Percentiles rank a stretch among this genome's conserved stretches.
Evolutionary conservation across 192 early-diverging fungal species (phyloP).

Genomic region (Chytriomyces confervae): DNA sequence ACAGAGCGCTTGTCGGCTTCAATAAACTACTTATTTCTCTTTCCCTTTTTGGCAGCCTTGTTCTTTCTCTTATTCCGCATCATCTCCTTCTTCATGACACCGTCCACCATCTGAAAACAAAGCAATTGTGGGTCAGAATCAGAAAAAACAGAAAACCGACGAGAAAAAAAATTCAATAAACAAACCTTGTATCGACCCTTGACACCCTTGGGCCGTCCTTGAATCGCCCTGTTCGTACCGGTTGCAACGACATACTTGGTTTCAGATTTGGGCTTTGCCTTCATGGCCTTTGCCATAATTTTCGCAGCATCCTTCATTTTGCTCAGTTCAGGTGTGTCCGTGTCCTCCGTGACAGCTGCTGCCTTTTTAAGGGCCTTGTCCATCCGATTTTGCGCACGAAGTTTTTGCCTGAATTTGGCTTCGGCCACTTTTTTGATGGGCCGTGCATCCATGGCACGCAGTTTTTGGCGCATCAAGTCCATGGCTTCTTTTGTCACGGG

Average conservation of each 20-base stretch:
- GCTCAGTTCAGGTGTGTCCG: constrained; percentile 81
- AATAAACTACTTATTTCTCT: constrained; percentile 34
- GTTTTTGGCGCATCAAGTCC: constrained; percentile 77
- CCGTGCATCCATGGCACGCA: constrained; percentile 90
- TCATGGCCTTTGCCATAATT: constrained; percentile 73
- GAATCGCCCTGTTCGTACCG: constrained; percentile 75
- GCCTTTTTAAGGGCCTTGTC: constrained; percentile 90
- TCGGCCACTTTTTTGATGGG: constrained; percentile 99
- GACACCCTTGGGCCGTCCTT: constrained; percentile 95
- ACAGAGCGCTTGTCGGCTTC: background rate
- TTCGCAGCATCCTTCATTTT: constrained; percentile 84
- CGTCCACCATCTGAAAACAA: constrained; percentile 82
- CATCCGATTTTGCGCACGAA: constrained; percentile 74
- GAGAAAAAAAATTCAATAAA: background rate
- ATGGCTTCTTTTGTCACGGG: constrained; percentile 99
- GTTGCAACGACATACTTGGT: constrained; percentile 91
- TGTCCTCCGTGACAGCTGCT: constrained; percentile 79
- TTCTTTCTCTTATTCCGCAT: constrained; percentile 78
- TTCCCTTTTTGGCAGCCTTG: constrained; percentile 64
- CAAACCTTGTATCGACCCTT: constrained; percentile 86
- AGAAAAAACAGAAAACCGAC: background rate
- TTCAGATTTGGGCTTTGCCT: constrained; percentile 69
- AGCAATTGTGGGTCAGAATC: background rate
- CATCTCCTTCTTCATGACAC: constrained; percentile 95
- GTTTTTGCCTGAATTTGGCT: constrained; percentile 96